Evolutionary conservation across 2,329 filamentous ascomycete genomes (phyloP).

Genomic region (Acephala macrosclerotiorum): DNA sequence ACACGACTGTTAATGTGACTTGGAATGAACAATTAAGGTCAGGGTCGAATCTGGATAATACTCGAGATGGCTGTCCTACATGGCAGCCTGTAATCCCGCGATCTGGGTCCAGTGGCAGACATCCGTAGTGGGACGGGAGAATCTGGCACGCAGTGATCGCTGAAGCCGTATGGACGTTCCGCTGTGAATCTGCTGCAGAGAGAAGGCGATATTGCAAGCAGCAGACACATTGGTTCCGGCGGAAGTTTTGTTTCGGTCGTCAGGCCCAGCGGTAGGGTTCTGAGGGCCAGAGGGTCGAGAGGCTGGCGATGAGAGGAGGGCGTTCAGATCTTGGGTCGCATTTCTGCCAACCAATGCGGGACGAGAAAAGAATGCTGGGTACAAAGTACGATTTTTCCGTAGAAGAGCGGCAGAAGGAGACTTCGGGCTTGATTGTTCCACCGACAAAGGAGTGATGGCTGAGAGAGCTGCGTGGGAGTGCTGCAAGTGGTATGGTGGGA

Average conservation of each 20-base stretch:
- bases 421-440: constrained; percentile 37
- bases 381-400: constrained; percentile 24
- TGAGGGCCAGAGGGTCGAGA: constrained; percentile 4
- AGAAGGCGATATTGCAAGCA: constrained; percentile 18
- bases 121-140: constrained; percentile 29
- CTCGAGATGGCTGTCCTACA: constrained; percentile 35
- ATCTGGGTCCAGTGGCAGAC: constrained; percentile 30
- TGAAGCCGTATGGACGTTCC: background rate
- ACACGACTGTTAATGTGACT: constrained; percentile 23
- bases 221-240: constrained; percentile 30
- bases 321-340: constrained; percentile 15
- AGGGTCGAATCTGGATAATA: constrained; percentile 32
- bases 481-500: background rate
- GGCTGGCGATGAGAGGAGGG: constrained; percentile 17
- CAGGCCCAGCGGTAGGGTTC: constrained; percentile 10
- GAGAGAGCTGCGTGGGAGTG: background rate
- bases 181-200: constrained; percentile 19
- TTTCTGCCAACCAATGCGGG: constrained; percentile 30
- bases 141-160: constrained; percentile 13
- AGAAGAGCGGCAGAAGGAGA: constrained; percentile 4
- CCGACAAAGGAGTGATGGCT: constrained; percentile 15
- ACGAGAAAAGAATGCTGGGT: constrained; percentile 2
- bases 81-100: constrained; percentile 34
- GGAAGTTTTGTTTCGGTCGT: constrained; percentile 23
- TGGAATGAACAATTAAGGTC: constrained; percentile 27